These are phyloP conservation scores for Venturia effusa DNA, from an alignment of 2,329 filamentous ascomycete species.

Conservation along the genomic window DNA sequence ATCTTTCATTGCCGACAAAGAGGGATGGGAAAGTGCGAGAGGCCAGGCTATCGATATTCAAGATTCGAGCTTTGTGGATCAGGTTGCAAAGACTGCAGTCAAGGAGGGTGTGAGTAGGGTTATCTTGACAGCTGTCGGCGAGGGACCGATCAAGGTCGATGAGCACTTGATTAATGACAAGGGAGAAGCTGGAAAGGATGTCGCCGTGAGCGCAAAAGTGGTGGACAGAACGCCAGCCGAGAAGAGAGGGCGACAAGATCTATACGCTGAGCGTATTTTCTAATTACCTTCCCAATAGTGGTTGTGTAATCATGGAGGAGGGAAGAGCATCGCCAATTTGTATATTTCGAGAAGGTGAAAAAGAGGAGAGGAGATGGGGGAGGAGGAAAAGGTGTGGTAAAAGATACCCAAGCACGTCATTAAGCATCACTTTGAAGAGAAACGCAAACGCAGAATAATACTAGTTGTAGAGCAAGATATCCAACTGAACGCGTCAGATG, in stretches of 20 bases:
- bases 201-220: not conserved
- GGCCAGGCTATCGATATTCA: slow-evolving; percentile 42
- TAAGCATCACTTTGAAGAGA: not conserved
- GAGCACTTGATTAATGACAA: slow-evolving; percentile 63
- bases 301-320: not conserved
- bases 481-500: no score
- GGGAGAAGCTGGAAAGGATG: slow-evolving; percentile 34
- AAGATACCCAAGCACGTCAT: not conserved
- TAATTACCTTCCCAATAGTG: not conserved
- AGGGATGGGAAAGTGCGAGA: slow-evolving; percentile 57
- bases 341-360: not conserved
- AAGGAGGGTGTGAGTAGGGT: slow-evolving; percentile 76
- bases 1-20: slow-evolving; percentile 48
- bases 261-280: not conserved
- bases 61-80: slow-evolving; percentile 52
- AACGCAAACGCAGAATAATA: not conserved
- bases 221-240: not conserved
- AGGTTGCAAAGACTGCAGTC: slow-evolving; percentile 37
- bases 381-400: not conserved
- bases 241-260: not conserved
- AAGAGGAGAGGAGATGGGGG: no score
- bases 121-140: slow-evolving; percentile 84
- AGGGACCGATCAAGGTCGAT: slow-evolving; percentile 73
- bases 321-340: not conserved
- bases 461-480: no score